These are phyloP conservation scores for Cardamine resedifolia DNA, from an alignment of 345 rosid species.

Conservation along the genomic window DNA sequence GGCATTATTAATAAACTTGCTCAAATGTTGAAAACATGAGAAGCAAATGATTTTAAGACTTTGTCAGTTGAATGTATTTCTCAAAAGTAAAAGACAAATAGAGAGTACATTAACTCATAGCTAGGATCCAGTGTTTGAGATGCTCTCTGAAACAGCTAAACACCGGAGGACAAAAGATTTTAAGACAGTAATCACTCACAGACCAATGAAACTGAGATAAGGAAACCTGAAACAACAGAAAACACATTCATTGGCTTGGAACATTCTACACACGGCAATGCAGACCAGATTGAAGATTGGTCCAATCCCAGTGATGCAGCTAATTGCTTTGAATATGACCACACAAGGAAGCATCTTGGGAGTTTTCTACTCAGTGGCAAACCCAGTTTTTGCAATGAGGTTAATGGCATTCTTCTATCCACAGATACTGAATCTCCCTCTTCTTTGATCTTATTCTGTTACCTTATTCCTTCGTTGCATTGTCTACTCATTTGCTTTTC, in stretches of 20 bases:
- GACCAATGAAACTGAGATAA: constrained; percentile 49
- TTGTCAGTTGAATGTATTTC: constrained; percentile 8
- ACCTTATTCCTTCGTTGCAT: background rate
- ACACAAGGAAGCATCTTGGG: background rate
- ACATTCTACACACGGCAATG: constrained; percentile 47
- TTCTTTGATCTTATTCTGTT: background rate
- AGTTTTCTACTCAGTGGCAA: background rate
- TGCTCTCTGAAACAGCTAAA: constrained; percentile 32
- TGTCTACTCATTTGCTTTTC: constrained; percentile 1
- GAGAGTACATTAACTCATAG: constrained; percentile 10
- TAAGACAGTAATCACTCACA: background rate
- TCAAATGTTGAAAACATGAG: constrained; percentile 15
- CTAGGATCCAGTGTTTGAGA: background rate
- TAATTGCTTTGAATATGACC: constrained; percentile 17
- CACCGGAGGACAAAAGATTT: background rate
- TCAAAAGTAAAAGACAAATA: background rate
- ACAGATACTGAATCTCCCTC: background rate
- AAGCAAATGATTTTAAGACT: constrained; percentile 18
- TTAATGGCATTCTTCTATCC: background rate
- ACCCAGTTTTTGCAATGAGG: background rate
- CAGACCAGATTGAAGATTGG: constrained; percentile 10
- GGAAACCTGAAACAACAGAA: constrained; percentile 58
- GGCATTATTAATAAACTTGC: constrained; percentile 5
- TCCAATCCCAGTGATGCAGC: background rate
- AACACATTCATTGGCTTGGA: too few species aligned